Evolutionary conservation across 2,329 filamentous ascomycete species (phyloP).

Genomic region (Rutstroemia sp.): DNA sequence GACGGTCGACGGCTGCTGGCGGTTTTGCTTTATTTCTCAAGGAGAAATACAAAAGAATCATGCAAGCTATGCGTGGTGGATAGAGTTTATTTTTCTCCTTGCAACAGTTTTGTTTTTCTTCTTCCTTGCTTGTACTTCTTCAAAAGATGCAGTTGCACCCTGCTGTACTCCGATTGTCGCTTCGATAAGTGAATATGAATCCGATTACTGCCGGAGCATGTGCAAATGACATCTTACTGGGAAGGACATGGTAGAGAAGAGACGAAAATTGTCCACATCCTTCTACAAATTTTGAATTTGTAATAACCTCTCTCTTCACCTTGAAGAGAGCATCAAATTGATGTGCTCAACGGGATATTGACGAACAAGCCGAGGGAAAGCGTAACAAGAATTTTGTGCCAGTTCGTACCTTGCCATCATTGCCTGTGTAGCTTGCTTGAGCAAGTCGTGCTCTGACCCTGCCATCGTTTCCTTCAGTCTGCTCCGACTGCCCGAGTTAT

Average conservation of each 20-base stretch:
- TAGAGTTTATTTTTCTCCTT: neutral
- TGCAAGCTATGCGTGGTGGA: neutral
- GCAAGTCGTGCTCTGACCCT: slow-evolving; percentile 28
- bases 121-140: slow-evolving; percentile 7
- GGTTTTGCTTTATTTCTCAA: neutral
- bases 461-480: slow-evolving; percentile 18
- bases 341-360: neutral
- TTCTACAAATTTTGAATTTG: neutral
- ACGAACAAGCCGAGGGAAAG: slow-evolving; percentile 5
- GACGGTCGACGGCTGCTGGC: no score
- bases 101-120: neutral
- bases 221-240: slow-evolving; percentile 1
- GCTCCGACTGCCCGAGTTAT: neutral
- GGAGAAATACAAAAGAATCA: neutral
- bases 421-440: slow-evolving; percentile 30
- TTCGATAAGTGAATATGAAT: slow-evolving; percentile 19
- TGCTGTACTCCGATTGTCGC: slow-evolving; percentile 20
- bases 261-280: neutral
- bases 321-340: neutral
- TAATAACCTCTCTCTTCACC: neutral
- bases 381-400: slow-evolving; percentile 1
- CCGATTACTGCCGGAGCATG: slow-evolving; percentile 16
- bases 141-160: neutral
- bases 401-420: slow-evolving; percentile 31
- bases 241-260: slow-evolving; percentile 1